Evolutionary conservation across 2,329 filamentous ascomycete genomes (phyloP).

Genomic region (Cordyceps cateniannulata): DNA sequence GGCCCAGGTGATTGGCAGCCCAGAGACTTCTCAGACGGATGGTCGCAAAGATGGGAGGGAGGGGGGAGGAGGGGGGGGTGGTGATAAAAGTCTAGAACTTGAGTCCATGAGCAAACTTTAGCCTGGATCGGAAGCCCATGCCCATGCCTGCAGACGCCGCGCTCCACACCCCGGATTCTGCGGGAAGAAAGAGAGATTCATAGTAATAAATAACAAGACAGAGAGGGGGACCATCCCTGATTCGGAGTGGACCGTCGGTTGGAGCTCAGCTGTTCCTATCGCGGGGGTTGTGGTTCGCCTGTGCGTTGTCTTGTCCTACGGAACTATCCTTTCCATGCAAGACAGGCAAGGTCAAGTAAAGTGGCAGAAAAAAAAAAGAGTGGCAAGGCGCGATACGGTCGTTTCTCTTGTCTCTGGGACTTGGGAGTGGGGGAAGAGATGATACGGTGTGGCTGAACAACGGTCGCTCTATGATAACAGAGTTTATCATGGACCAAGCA

Average conservation of each 20-base stretch:
- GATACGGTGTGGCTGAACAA: not conserved
- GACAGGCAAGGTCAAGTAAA: not conserved
- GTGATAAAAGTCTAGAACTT: constrained; percentile 12
- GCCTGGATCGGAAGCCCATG: constrained; percentile 12
- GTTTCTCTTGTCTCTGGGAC: not conserved
- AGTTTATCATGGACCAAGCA: not conserved
- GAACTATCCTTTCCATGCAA: not conserved
- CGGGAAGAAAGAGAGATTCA: not conserved
- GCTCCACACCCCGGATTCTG: constrained; percentile 12
- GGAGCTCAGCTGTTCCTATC: not conserved
- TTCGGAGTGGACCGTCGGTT: not conserved
- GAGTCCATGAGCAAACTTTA: constrained; percentile 10
- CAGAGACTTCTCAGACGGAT: not conserved
- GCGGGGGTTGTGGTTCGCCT: not conserved
- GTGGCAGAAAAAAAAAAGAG: not conserved
- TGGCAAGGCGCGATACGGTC: not conserved
- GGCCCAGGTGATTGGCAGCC: constrained; percentile 6
- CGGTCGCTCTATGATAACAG: not conserved
- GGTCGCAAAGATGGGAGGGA: not conserved
- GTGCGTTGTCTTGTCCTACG: not conserved
- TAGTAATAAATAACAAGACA: not conserved
- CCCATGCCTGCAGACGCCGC: not conserved
- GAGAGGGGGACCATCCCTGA: not conserved
- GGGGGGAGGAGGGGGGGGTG: constrained; percentile 1
- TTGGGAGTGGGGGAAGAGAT: not conserved